Base-by-base conservation (phyloP, 225 moss, liverwort and hornwort species). In the Anthoceros angustus region DNA sequence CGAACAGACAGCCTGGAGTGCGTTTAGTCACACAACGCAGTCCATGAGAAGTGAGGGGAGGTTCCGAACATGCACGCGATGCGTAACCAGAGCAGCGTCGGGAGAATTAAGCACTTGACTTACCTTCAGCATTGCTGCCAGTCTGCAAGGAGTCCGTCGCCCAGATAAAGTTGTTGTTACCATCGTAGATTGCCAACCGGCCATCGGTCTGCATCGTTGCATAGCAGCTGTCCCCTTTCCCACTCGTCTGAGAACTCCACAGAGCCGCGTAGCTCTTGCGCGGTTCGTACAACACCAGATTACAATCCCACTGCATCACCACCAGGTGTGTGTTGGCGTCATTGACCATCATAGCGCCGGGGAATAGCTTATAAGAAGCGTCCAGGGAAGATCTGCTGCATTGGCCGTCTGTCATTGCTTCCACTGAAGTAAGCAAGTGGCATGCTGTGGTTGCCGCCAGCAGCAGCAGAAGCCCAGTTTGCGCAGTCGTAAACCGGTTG, bases 281-380 rank as follows among this genome's bases (percentile, higher is more conserved):
- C 66, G 74, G 12, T 42, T 79, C 77, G 38, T 77, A 73, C 72
- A 79, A 43, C 50, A 82, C 77, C 14, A 82, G 77, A 69, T 82
- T 82, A 69, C 77, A 77, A 64, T 77, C 82, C 20, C 69, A 77
- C 68, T 79, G 77, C 77, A 77, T 73, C 45, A 71, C 64, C 14
- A 79, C 66, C 65, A 77, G 39, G 64, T 65, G 78, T 64, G 72
- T 74, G 70, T 50, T 7, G 49, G 15, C 14, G 6, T 50, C 49
- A 16, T 50, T 20, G 10, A 50, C 20, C 16, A 50, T 14, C 49
- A 50, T 14, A 50, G 8, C 49, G 10, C 49, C 49, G 8, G 49
- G 14, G 6, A 4, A 7, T 8, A 50, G 49, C 49, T 50, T 50
- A 20, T 45, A 45, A 45, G 9, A 8, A 14, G 43, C 43, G 43